phyloP scores from a whole-genome alignment of 2,329 filamentous ascomycete species.

The Hymenoscyphus fraxineus region DNA sequence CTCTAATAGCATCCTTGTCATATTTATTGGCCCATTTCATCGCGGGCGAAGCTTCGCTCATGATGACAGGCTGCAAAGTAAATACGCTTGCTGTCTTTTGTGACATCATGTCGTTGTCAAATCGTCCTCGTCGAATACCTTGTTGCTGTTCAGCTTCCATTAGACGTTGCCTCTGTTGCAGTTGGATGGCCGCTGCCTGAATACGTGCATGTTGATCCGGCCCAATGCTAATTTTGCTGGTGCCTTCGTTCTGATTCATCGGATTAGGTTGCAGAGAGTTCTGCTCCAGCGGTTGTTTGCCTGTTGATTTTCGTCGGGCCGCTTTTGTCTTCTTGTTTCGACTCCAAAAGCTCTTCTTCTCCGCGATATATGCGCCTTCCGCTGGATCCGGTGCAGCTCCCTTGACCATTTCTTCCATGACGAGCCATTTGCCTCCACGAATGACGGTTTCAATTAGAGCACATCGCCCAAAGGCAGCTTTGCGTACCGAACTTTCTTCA shows the following conservation, averaged over 20 bases:
- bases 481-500: conserved; percentile 80
- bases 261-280: conserved; percentile 38
- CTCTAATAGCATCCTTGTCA: conserved; percentile 81
- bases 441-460: conserved; percentile 88
- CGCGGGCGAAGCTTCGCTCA: conserved; percentile 83
- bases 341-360: conserved; percentile 93
- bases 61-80: conserved; percentile 78
- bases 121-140: conserved; percentile 49
- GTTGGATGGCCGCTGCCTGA: conserved; percentile 80
- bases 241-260: conserved; percentile 40
- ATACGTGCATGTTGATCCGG: conserved; percentile 92
- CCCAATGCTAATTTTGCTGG: conserved; percentile 79
- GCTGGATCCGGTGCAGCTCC: conserved; percentile 83
- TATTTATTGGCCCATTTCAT: conserved; percentile 98
- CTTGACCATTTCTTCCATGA: conserved; percentile 95
- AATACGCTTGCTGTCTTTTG: conserved; percentile 86
- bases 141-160: conserved; percentile 52
- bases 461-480: conserved; percentile 90
- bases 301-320: conserved; percentile 66
- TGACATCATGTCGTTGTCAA: conserved; percentile 52
- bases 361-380: conserved; percentile 83
- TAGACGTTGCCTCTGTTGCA: conserved; percentile 73
- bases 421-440: conserved; percentile 76
- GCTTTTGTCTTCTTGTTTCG: conserved; percentile 70
- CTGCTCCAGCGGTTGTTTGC: conserved; percentile 54